Evolutionary conservation across 2,329 filamentous ascomycete genomes (phyloP).

Genomic region (Didymella pomorum): DNA sequence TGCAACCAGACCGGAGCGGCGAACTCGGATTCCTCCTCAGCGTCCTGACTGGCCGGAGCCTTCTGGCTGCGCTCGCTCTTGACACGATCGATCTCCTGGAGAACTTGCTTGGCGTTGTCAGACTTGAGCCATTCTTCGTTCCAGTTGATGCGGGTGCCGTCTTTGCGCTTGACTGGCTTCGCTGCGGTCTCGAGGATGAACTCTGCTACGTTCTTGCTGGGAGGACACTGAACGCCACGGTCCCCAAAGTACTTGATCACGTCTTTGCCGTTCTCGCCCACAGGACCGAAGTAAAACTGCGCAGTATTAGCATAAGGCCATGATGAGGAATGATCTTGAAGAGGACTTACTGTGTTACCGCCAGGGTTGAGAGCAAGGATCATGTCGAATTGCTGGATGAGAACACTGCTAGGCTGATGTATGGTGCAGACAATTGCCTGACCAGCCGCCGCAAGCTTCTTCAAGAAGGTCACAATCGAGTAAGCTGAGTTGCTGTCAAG

Average conservation of each 20-base stretch:
- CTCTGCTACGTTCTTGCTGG: constrained; percentile 71
- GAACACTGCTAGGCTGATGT: constrained; percentile 73
- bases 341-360: too few species aligned
- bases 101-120: constrained; percentile 64
- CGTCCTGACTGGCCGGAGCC: constrained; percentile 37
- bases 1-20: constrained; percentile 71
- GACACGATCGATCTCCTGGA: constrained; percentile 72
- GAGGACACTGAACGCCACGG: constrained; percentile 71
- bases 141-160: constrained; percentile 72
- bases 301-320: too few species aligned
- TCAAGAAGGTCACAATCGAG: constrained; percentile 72
- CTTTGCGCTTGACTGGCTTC: constrained; percentile 60
- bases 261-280: constrained; percentile 70
- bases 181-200: constrained; percentile 72
- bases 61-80: constrained; percentile 64
- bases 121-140: constrained; percentile 77
- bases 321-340: too few species aligned
- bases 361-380: constrained; percentile 73
- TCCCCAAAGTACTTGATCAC: constrained; percentile 74
- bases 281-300: constrained; percentile 77
- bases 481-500: constrained; percentile 74
- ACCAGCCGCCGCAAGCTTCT: constrained; percentile 71
- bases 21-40: constrained; percentile 61
- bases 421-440: constrained; percentile 79
- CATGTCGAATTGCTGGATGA: constrained; percentile 78